Percentiles rank a stretch among this genome's conserved stretches.
Conservation (phyloP, 176 grass and related monocot genomes). For the Urochloa ruziziensis region DNA sequence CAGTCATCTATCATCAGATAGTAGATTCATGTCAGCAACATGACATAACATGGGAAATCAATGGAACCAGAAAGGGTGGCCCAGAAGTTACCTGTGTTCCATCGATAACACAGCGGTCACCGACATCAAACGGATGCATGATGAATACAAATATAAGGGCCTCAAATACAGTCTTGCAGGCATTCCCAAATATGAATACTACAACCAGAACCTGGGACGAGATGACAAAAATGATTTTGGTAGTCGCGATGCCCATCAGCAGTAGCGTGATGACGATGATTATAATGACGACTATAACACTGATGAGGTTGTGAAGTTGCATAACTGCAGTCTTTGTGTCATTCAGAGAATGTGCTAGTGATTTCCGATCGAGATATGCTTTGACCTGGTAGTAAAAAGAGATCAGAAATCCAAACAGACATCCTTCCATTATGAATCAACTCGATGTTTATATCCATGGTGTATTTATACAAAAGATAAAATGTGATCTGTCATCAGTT, state of each 20-base stretch:
- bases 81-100: constrained; percentile 71
- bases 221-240: constrained; percentile 75
- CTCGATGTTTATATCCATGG: neutral
- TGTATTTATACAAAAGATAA: neutral
- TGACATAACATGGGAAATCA: neutral
- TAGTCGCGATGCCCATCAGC: constrained; percentile 85
- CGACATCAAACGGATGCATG: constrained; percentile 98
- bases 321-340: constrained; percentile 96
- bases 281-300: constrained; percentile 58
- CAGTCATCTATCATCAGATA: constrained; percentile 64
- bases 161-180: constrained; percentile 92
- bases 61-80: neutral
- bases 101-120: constrained; percentile 89
- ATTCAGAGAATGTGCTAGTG: constrained; percentile 87
- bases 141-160: constrained; percentile 97
- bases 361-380: constrained; percentile 84
- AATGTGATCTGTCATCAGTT: neutral
- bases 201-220: constrained; percentile 93
- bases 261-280: constrained; percentile 62
- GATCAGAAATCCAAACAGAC: constrained; percentile 13
- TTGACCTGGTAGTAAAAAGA: constrained; percentile 56
- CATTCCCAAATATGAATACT: constrained; percentile 93
- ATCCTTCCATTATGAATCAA: neutral
- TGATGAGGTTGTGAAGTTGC: constrained; percentile 89
- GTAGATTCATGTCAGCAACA: constrained; percentile 1